These are phyloP conservation scores for Sporothrix sp. DNA, from an alignment of 2,329 filamentous ascomycete genomes.

Conservation along the genomic window DNA sequence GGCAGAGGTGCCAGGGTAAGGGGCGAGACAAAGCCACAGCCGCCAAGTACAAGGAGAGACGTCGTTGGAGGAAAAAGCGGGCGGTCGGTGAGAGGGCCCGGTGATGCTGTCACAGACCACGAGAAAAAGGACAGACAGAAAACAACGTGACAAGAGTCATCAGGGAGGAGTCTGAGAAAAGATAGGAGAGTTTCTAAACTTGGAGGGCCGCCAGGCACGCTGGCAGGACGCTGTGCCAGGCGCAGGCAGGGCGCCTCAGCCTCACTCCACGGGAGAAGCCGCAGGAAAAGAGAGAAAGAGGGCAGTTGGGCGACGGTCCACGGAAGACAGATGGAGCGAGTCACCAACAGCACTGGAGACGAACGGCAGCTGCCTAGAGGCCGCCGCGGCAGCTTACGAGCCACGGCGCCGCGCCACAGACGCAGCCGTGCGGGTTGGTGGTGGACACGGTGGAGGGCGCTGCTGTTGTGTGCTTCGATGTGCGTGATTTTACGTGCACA, in stretches of 20 bases:
- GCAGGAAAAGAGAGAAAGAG: neutral
- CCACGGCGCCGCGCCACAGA: constrained; percentile 9
- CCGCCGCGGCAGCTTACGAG: constrained; percentile 11
- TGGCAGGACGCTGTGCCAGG: too few relatives aligned
- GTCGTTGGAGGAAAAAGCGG: neutral
- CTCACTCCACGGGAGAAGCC: neutral
- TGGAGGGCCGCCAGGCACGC: too few relatives aligned
- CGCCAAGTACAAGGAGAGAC: neutral
- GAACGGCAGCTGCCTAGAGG: constrained; percentile 21
- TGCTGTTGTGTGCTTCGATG: too few relatives aligned
- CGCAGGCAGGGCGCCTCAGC: neutral
- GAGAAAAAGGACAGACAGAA: neutral
- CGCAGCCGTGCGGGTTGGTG: neutral
- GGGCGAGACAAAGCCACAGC: neutral
- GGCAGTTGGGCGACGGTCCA: too few relatives aligned
- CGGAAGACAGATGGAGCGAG: neutral
- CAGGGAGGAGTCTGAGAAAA: neutral
- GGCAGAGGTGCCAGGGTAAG: neutral
- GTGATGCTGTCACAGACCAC: constrained; percentile 9
- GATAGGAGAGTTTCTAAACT: neutral
- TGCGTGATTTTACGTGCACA: too few relatives aligned
- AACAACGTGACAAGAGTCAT: constrained; percentile 5
- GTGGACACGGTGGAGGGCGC: neutral
- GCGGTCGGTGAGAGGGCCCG: neutral
- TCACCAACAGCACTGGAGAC: neutral